A percentile compares a stretch with the other conserved stretches of the same genome.
These are phyloP conservation scores for Alternaria gansuensis DNA, from an alignment of 2,329 filamentous ascomycete genomes.

Conservation along the genomic window DNA sequence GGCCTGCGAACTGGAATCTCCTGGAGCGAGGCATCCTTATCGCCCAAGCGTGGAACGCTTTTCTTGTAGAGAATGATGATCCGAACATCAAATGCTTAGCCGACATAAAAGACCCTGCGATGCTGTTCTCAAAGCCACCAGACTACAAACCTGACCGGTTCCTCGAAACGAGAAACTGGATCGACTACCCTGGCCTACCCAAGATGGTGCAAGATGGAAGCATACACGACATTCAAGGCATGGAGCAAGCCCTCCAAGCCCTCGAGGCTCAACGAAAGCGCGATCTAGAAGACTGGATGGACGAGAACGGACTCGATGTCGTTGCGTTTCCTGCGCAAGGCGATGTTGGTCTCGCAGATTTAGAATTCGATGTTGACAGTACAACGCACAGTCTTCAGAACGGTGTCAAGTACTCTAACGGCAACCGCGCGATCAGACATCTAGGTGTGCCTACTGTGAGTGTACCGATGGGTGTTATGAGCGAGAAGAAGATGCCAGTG, in stretches of 20 bases:
- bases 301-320: constrained; percentile 53
- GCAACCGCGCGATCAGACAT: constrained; percentile 63
- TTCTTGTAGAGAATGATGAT: constrained; percentile 57
- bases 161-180: constrained; percentile 53
- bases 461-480: constrained; percentile 63
- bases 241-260: constrained; percentile 56
- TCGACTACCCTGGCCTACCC: constrained; percentile 51
- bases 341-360: constrained; percentile 61
- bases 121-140: constrained; percentile 52
- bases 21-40: constrained; percentile 61
- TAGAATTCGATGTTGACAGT: constrained; percentile 53
- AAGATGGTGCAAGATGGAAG: constrained; percentile 42
- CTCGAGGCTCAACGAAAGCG: constrained; percentile 61
- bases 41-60: constrained; percentile 63
- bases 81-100: constrained; percentile 51
- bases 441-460: constrained; percentile 64
- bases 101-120: constrained; percentile 50
- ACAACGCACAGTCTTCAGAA: constrained; percentile 56
- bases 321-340: constrained; percentile 62
- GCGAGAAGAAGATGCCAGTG: constrained; percentile 60
- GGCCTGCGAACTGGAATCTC: constrained; percentile 58
- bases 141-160: constrained; percentile 52
- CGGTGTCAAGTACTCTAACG: constrained; percentile 64
- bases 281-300: constrained; percentile 63
- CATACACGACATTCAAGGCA: constrained; percentile 56